These are phyloP conservation scores for Entrophospora sp. DNA, from an alignment of 192 early-diverging fungal genomes.

Conservation along the genomic window DNA sequence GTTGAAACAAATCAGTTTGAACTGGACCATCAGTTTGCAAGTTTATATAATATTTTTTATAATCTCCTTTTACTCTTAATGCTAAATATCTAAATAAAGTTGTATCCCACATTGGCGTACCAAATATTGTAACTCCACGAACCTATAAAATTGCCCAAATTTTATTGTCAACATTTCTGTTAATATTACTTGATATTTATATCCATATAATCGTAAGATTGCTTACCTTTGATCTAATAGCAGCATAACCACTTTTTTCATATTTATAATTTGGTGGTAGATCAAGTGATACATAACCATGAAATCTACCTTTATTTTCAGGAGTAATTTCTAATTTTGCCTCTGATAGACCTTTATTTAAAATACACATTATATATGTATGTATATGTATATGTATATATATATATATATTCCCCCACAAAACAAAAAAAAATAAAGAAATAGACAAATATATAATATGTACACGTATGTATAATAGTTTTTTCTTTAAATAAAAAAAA, in stretches of 20 bases:
- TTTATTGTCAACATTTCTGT: neutral
- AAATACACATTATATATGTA: neutral
- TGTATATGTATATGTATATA: neutral
- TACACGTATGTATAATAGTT: too few species aligned
- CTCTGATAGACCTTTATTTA: constrained; percentile 52
- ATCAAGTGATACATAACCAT: constrained; percentile 73
- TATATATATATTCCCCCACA: too few species aligned
- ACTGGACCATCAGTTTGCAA: constrained; percentile 78
- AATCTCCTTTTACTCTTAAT: constrained; percentile 71
- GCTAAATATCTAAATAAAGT: constrained; percentile 77
- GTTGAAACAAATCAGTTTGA: constrained; percentile 85
- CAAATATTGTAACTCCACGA: constrained; percentile 52
- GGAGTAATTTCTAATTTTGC: constrained; percentile 67
- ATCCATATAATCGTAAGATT: neutral
- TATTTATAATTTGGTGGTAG: constrained; percentile 60
- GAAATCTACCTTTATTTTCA: constrained; percentile 55
- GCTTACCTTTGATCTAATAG: constrained; percentile 65
- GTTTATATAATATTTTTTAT: constrained; percentile 88
- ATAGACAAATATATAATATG: too few species aligned
- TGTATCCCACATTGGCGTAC: constrained; percentile 75
- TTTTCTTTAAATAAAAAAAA: neutral
- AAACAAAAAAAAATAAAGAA: too few species aligned
- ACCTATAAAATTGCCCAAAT: constrained; percentile 16
- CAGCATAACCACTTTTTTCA: constrained; percentile 83
- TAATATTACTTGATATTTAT: neutral